Percentiles rank a stretch among this genome's conserved stretches.
phyloP scores from a whole-genome alignment of 345 rosid species.

The Eucalyptus curtisii region DNA sequence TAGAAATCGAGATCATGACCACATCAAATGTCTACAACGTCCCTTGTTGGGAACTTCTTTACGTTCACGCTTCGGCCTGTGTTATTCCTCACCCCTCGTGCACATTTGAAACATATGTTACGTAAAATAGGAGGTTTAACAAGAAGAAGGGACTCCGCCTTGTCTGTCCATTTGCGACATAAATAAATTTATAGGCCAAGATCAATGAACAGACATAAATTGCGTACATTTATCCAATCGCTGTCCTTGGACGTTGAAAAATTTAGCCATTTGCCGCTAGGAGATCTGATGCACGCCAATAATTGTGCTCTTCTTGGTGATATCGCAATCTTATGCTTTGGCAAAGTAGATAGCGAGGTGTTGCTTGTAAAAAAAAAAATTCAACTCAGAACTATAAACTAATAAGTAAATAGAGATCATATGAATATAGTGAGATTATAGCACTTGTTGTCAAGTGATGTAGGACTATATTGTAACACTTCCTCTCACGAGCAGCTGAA shows the following conservation, averaged over 20 bases:
- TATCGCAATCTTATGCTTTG: background rate
- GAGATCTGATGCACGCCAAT: background rate
- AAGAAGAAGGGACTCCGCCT: background rate
- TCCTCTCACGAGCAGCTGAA: background rate
- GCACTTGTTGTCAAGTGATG: background rate
- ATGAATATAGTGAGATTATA: too few species aligned
- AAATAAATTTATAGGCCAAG: background rate
- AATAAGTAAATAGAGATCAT: background rate
- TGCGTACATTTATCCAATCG: background rate
- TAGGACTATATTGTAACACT: background rate
- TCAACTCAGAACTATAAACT: background rate
- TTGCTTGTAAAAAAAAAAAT: background rate
- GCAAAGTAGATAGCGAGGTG: background rate
- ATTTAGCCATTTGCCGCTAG: background rate
- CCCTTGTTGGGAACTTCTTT: background rate
- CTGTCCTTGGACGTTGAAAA: background rate
- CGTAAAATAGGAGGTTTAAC: background rate
- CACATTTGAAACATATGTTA: background rate
- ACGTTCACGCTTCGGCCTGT: background rate
- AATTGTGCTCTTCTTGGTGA: background rate
- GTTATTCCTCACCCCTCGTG: background rate
- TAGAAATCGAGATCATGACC: background rate
- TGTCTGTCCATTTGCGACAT: background rate
- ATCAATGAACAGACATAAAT: background rate
- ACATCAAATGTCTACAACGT: background rate